Evolutionary conservation across 2,329 filamentous ascomycete species (phyloP).

Genomic region (Thelonectria discophora): DNA sequence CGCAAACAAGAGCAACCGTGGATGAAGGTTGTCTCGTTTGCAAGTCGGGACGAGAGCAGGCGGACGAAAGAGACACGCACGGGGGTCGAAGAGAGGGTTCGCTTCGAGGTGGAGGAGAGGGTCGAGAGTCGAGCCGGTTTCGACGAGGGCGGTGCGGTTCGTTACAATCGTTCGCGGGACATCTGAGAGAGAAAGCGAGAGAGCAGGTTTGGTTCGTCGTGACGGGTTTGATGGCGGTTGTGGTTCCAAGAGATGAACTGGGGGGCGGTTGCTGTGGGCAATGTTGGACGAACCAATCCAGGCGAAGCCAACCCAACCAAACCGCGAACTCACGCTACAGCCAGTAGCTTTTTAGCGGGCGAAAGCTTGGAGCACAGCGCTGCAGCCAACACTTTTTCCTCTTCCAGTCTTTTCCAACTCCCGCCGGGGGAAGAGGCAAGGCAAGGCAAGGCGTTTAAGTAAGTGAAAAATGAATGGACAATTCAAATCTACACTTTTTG

Average conservation of each 20-base stretch:
- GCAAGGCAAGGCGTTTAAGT: not conserved
- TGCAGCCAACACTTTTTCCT: not conserved
- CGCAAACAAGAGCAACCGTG: constrained; percentile 20
- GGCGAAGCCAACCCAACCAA: constrained; percentile 18
- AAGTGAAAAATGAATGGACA: too few species aligned
- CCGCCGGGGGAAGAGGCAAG: constrained; percentile 7
- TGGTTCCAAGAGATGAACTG: constrained; percentile 35
- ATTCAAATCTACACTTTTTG: not conserved
- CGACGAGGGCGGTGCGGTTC: constrained; percentile 40
- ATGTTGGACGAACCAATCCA: constrained; percentile 36
- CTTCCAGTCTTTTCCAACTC: not conserved
- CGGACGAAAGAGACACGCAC: constrained; percentile 26
- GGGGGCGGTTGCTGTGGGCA: constrained; percentile 40
- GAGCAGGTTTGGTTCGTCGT: constrained; percentile 15
- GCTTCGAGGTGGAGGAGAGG: not conserved
- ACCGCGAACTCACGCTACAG: constrained; percentile 18
- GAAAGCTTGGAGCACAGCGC: constrained; percentile 13
- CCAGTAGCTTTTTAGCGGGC: constrained; percentile 9
- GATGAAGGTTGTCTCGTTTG: constrained; percentile 21
- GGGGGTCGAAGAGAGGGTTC: constrained; percentile 27
- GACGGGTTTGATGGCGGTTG: constrained; percentile 13
- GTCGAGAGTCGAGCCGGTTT: constrained; percentile 26
- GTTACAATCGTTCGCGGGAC: constrained; percentile 47
- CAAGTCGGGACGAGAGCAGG: constrained; percentile 21
- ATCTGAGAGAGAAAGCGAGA: constrained; percentile 41